Conservation (phyloP, 2,329 filamentous ascomycete genomes). For the Fusarium dlaminii region DNA sequence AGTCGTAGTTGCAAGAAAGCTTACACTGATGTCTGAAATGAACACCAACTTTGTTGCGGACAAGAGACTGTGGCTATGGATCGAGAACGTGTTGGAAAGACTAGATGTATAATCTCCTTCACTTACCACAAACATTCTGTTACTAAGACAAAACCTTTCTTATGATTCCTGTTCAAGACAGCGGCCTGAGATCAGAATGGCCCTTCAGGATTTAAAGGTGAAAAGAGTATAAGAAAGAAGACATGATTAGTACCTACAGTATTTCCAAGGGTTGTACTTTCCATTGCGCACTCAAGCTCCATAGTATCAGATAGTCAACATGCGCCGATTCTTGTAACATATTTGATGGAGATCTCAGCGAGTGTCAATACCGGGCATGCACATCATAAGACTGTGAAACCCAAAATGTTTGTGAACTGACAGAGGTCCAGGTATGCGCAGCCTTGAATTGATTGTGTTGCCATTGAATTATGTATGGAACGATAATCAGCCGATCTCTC, state of each 20-base stretch:
- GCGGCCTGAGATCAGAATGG: fast-evolving
- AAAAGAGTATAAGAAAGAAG: neutral
- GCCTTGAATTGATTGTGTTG: neutral
- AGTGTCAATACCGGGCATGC: neutral
- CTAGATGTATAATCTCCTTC: neutral
- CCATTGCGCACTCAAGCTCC: neutral
- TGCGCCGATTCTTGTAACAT: neutral
- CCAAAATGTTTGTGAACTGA: neutral
- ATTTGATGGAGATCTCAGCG: neutral
- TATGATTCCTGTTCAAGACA: neutral
- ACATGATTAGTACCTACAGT: too few relatives aligned
- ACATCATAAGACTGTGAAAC: neutral
- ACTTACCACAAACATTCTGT: neutral
- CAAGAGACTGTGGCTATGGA: neutral
- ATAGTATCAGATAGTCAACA: neutral
- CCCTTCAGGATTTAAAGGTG: neutral
- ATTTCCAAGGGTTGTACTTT: neutral
- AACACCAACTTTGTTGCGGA: neutral
- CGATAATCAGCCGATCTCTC: neutral
- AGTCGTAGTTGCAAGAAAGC: neutral
- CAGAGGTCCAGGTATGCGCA: neutral
- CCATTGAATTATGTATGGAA: neutral
- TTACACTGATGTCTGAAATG: neutral
- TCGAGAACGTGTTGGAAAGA: neutral
- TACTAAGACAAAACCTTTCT: too few relatives aligned